phyloP scores from a whole-genome alignment of 805 yeast genomes.

The Phaffomyces thermotolerans region DNA sequence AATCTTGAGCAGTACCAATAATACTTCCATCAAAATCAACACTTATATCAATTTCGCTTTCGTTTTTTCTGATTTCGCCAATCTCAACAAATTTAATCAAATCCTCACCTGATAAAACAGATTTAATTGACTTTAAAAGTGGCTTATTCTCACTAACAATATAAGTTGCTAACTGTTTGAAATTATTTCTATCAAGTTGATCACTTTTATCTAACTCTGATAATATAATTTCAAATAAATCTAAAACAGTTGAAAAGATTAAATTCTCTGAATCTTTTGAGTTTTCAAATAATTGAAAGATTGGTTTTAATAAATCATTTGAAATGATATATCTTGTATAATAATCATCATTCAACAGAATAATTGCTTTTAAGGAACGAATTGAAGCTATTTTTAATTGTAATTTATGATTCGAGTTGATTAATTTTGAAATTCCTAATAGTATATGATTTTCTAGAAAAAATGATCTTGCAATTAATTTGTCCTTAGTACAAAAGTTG shows the following conservation, averaged over 20 bases:
- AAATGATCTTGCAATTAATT: constrained; percentile 50
- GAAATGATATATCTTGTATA: constrained; percentile 52
- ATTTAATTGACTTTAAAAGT: constrained; percentile 24
- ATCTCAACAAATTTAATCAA: constrained; percentile 15
- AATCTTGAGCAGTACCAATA: constrained; percentile 13
- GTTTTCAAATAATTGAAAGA: constrained; percentile 42
- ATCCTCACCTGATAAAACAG: constrained; percentile 15
- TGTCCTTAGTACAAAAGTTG: constrained; percentile 54
- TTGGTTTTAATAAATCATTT: constrained; percentile 41
- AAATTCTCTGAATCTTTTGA: constrained; percentile 50
- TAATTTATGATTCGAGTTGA: constrained; percentile 31
- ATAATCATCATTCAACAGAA: constrained; percentile 54
- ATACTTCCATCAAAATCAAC: constrained; percentile 3
- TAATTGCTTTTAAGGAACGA: constrained; percentile 57
- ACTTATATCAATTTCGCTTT: constrained; percentile 32
- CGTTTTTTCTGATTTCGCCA: constrained; percentile 10
- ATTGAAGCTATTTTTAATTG: constrained; percentile 62
- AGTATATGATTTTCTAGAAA: constrained; percentile 54
- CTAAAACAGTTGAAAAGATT: constrained; percentile 69
- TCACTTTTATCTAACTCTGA: constrained; percentile 13
- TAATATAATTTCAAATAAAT: constrained; percentile 47
- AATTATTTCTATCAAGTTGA: constrained; percentile 16
- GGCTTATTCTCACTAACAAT: constrained; percentile 15
- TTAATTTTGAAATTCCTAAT: constrained; percentile 44
- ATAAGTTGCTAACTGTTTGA: constrained; percentile 18